Percentiles rank a stretch among this genome's conserved stretches.
phyloP scores from a whole-genome alignment of 169 alveolate species.

The Theileria equi region DNA sequence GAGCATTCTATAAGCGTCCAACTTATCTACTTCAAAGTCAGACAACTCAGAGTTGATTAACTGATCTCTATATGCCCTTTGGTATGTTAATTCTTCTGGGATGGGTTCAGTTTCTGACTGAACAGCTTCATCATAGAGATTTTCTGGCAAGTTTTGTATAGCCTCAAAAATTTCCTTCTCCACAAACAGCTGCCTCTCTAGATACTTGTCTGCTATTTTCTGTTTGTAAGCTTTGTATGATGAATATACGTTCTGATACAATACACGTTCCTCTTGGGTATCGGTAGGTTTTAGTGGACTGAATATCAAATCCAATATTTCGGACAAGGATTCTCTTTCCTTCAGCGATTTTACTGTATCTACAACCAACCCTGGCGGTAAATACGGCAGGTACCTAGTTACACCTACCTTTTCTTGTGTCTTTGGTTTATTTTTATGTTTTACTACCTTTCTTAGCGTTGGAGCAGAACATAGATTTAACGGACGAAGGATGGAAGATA shows the following conservation, averaged over 20 bases:
- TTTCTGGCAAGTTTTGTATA: conserved; percentile 52
- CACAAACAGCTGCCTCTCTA: conserved; percentile 33
- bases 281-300: conserved; percentile 72
- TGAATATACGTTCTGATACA: conserved; percentile 61
- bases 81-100: conserved; percentile 56
- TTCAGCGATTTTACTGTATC: conserved; percentile 71
- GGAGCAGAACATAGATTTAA: conserved; percentile 12
- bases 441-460: conserved; percentile 49
- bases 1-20: conserved; percentile 68
- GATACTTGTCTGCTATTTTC: neutral
- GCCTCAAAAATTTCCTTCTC: conserved; percentile 38
- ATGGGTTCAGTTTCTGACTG: conserved; percentile 53
- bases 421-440: conserved; percentile 18
- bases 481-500: neutral
- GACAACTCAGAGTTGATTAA: conserved; percentile 47
- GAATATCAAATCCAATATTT: conserved; percentile 67
- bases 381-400: conserved; percentile 73
- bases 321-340: conserved; percentile 67
- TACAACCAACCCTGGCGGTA: conserved; percentile 71
- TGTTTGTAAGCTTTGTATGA: conserved; percentile 58
- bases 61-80: conserved; percentile 57
- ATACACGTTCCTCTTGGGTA: conserved; percentile 63
- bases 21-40: conserved; percentile 60
- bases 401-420: conserved; percentile 52
- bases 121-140: conserved; percentile 64